Evolutionary conservation across 176 grass and related monocot species (phyloP).

Genomic region (Oryza meridionalis): DNA sequence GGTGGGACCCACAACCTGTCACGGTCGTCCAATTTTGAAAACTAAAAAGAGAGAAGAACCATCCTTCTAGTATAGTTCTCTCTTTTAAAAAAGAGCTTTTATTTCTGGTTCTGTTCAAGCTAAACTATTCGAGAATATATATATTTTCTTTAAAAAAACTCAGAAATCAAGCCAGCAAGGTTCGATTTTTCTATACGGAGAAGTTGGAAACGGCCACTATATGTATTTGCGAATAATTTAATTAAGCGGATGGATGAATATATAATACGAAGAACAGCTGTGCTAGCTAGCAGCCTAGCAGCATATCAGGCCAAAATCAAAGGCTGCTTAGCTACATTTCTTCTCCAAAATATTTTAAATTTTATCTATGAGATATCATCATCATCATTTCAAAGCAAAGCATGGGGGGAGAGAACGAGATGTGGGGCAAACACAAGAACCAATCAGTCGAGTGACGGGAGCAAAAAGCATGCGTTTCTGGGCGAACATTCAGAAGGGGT

Average conservation of each 20-base stretch:
- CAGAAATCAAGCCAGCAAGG: neutral
- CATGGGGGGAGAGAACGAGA: neutral
- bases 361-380: neutral
- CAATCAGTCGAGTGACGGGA: constrained; percentile 37
- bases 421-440: neutral
- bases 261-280: neutral
- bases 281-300: neutral
- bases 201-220: neutral
- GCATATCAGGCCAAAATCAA: neutral
- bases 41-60: neutral
- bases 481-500: constrained; percentile 16
- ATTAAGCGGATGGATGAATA: neutral
- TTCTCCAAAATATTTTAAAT: neutral
- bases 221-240: neutral
- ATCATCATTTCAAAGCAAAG: neutral
- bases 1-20: neutral
- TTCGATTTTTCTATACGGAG: neutral
- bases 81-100: neutral
- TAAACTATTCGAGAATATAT: too few species aligned
- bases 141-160: neutral
- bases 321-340: neutral
- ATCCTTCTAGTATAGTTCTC: neutral
- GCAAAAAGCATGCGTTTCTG: neutral
- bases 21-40: neutral
- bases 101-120: neutral